Evolutionary conservation across 129 eudicot species (phyloP), one percentile per base, ranked within the genome.

Genomic region (Erigeron canadensis): DNA sequence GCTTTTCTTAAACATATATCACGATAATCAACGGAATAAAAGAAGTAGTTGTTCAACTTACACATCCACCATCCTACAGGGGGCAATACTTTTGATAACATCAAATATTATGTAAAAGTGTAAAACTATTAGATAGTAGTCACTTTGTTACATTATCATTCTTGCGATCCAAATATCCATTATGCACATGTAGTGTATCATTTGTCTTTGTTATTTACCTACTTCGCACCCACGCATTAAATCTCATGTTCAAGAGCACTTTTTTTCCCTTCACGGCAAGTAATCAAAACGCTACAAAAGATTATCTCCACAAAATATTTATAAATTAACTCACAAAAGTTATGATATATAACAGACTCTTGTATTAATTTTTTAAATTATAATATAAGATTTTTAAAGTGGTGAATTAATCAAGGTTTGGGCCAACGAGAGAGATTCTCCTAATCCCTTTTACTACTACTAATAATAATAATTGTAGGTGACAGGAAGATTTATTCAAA

Each of bases 401-500:
- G 54, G 55, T 60, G 67, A 76, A 47, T 4, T n/a, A 7, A 77
- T 77, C 81, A 77, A 60, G 75, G 43, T 61, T 77, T 77, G 43
- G 19, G 57, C 48, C 2, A 77, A 69, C 81, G 75, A 77, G 81
- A 75, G 79, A 77, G 81, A 77, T 77, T 77, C 81, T 69, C 65
- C 65, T 60, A 60, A 77, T 62, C 70, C 70, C 75, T 40, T 67
- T 60, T 60, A 77, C 63, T 51, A 65, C 45, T 56, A 75, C 11
- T 55, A 76, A 68, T 76, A 64, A 58, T 65, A 77, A 77, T 70
- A 72, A 72, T 61, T 48, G 34, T 28, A 48, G 63, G 56, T 77
- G 71, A 70, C 71, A 77, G 57, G 34, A 53, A 58, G 45, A 48
- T 77, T 77, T 77, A 77, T 77, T 77, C 57, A 77, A 77, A 69